Evolutionary conservation across 768 basidiomycete genomes (phyloP).

Genomic region (Boletus rubescentipes): DNA sequence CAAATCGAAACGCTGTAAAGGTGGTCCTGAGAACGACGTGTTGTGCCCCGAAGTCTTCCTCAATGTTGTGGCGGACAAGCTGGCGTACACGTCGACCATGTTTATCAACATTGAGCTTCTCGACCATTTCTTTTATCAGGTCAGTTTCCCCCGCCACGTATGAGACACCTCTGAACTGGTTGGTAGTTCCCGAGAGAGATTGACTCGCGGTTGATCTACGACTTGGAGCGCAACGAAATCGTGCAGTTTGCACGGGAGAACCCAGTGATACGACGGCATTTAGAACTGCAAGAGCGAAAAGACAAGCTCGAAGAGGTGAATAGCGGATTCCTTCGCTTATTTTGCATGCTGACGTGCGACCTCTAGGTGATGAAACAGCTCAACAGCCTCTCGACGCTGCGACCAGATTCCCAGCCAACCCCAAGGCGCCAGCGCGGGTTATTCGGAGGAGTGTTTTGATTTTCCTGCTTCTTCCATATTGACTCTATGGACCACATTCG

Average conservation of each 20-base stretch:
- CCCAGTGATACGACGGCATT: slow-evolving; percentile 78
- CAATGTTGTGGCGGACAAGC: slow-evolving; percentile 93
- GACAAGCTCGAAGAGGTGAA: slow-evolving; percentile 93
- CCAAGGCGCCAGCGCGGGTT: slow-evolving; percentile 75
- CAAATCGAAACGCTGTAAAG: slow-evolving; percentile 84
- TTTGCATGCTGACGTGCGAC: slow-evolving; percentile 4
- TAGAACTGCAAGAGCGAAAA: slow-evolving; percentile 94
- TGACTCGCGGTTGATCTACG: slow-evolving; percentile 88
- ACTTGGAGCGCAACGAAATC: slow-evolving; percentile 89
- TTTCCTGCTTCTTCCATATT: not conserved
- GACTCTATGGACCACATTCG: slow-evolving; percentile 6
- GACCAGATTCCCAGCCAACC: slow-evolving; percentile 74
- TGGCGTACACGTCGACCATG: slow-evolving; percentile 94
- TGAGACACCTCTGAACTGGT: not conserved
- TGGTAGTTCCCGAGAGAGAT: slow-evolving; percentile 94
- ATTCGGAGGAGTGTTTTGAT: slow-evolving; percentile 76
- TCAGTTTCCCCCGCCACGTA: slow-evolving; percentile 34
- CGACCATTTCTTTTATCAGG: slow-evolving; percentile 99
- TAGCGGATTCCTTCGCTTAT: not conserved
- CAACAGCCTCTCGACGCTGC: slow-evolving; percentile 85
- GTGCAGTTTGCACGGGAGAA: slow-evolving; percentile 94
- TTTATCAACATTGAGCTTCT: slow-evolving; percentile 99
- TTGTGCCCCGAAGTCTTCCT: slow-evolving; percentile 98
- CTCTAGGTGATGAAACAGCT: slow-evolving; percentile 91
- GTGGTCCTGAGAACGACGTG: slow-evolving; percentile 83